Conservation (phyloP, 1,139 yeast genomes). For the Blastobotrys buckinghamii region DNA sequence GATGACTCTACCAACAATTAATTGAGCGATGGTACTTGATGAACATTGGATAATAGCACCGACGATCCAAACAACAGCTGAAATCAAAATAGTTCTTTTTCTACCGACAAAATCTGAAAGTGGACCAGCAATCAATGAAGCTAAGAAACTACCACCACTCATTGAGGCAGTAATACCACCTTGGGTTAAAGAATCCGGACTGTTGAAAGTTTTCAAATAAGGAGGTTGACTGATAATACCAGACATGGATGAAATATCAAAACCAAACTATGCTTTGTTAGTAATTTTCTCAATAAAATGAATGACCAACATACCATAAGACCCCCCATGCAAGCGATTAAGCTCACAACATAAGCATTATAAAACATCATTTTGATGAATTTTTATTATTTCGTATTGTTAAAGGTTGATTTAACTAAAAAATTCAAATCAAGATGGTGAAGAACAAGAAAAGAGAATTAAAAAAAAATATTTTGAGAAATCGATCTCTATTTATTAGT, state of each 20-base stretch:
- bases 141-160: constrained; percentile 76
- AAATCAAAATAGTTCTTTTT: constrained; percentile 66
- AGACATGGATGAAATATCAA: constrained; percentile 86
- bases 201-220: constrained; percentile 38
- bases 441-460: no score
- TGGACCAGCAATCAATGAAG: constrained; percentile 33
- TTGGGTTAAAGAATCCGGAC: constrained; percentile 45
- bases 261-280: constrained; percentile 53
- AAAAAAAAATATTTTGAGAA: no score
- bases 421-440: no score
- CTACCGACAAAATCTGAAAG: constrained; percentile 74
- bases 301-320: constrained; percentile 44
- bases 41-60: constrained; percentile 84
- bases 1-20: constrained; percentile 55
- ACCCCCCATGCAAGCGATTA: constrained; percentile 78
- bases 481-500: background rate
- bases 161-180: constrained; percentile 96
- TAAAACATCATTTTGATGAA: constrained; percentile 16
- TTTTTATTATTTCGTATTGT: background rate
- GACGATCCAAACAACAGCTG: constrained; percentile 67
- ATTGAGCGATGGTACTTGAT: constrained; percentile 67
- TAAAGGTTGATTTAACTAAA: no score
- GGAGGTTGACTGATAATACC: constrained; percentile 75
- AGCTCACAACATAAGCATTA: constrained; percentile 34
- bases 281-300: no score